These are phyloP conservation scores for Magnolia changhungtana DNA, from an alignment of 164 flowering plant species.

Conservation along the genomic window DNA sequence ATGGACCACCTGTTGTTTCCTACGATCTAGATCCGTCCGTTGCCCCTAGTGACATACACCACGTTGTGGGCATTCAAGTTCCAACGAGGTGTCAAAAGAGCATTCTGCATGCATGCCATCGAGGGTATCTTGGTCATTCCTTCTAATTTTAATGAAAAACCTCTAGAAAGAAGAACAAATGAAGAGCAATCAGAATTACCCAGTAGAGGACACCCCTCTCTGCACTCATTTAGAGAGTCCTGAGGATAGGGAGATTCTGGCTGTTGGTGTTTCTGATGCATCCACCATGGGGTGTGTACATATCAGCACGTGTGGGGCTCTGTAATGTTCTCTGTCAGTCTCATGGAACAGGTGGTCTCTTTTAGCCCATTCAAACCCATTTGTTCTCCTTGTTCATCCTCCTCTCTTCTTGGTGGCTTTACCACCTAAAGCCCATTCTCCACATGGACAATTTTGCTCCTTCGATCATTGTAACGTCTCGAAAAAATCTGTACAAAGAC, in stretches of 20 bases:
- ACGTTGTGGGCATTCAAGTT: slow-evolving; percentile 29
- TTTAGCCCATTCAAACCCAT: slow-evolving; percentile 27
- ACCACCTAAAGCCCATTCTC: slow-evolving; percentile 13
- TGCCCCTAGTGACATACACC: slow-evolving; percentile 32
- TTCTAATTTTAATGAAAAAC: too few species aligned
- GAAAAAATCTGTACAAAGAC: too few species aligned
- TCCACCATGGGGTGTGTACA: slow-evolving; percentile 21
- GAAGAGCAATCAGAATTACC: neutral
- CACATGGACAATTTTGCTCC: slow-evolving; percentile 30
- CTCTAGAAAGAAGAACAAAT: too few species aligned
- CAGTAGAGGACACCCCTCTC: slow-evolving; percentile 15
- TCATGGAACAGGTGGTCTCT: slow-evolving; percentile 46
- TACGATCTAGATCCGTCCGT: slow-evolving; percentile 35
- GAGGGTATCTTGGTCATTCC: too few species aligned
- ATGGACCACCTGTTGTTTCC: slow-evolving; percentile 18
- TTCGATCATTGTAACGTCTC: too few species aligned
- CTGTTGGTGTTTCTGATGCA: slow-evolving; percentile 14
- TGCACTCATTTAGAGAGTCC: slow-evolving; percentile 10
- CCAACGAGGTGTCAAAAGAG: slow-evolving; percentile 37
- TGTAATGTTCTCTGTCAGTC: slow-evolving; percentile 26
- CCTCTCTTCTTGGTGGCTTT: slow-evolving; percentile 20
- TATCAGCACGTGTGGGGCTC: slow-evolving; percentile 13
- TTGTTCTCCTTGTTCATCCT: slow-evolving; percentile 13
- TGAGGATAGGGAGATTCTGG: slow-evolving; percentile 21
- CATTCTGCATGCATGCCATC: slow-evolving; percentile 23